Evolutionary conservation across 805 yeast genomes (phyloP), one percentile per base, ranked within the genome.

Genomic region (Hanseniaspora occidentalis): DNA sequence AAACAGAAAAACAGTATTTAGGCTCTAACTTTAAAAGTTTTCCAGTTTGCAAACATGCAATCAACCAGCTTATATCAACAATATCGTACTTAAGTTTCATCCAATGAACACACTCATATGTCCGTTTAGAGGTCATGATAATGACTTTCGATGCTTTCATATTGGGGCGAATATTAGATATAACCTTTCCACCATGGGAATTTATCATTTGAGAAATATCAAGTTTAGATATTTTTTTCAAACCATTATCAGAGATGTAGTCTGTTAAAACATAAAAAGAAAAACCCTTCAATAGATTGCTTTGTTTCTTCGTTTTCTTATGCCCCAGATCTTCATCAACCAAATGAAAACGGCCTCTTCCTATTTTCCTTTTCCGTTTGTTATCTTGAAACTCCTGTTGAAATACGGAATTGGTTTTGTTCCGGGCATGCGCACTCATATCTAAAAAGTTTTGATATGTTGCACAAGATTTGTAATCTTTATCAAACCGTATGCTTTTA

Each of bases 61-160:
- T 63, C 5, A 84, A 54, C 95, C 95, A 89, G 23, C 60, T 54
- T 1, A 94, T 85, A 39, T 59, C 67, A 6, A 85, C 52, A 0
- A 89, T 64, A 50, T 79, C 83, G 48, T 68, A 72, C 0, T 81
- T 81, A 14, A 56, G 43, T n/a, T 61, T 56, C 9, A 53, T 47
- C n/a, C 72, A 44, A 1, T 57, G 56, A 2, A 47, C 50, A 2
- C 72, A 67, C 38, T 65, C 67, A 3, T 56, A 45, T 0, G 73
- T 69, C 10, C 49, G 41, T 42, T 52, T 63, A 23, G 61, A 67
- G 14, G 71, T 64, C 16, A 73, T 54, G 47, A 61, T 39, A 51
- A 62, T 24, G 51, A 50, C 33, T 35, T 45, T 23, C 27, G 45
- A 3, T 44, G 48, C 2, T 36, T 46, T 13, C 40, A 49, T 3